These are phyloP conservation scores for Blastobotrys aristatus DNA, from an alignment of 1,139 yeast species.

Conservation along the genomic window DNA sequence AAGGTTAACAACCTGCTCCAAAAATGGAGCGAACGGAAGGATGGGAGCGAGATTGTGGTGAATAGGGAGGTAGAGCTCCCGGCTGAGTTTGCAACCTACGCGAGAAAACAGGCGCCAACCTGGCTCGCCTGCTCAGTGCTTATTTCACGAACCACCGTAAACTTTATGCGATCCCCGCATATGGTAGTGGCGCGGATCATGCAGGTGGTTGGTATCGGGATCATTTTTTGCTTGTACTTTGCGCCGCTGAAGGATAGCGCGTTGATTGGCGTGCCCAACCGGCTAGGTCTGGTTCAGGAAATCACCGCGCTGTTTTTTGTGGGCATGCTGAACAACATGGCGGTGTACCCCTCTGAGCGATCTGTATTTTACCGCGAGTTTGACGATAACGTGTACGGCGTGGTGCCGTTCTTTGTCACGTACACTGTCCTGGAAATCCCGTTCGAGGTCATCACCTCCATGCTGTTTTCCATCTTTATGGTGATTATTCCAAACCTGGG, in stretches of 20 bases:
- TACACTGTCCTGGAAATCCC: conserved; percentile 72
- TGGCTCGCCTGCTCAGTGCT: conserved; percentile 40
- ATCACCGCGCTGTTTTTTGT: conserved; percentile 66
- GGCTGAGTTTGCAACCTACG: conserved; percentile 20
- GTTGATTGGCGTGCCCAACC: conserved; percentile 52
- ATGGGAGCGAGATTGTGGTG: background rate
- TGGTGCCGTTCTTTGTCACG: conserved; percentile 57
- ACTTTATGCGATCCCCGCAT: conserved; percentile 56
- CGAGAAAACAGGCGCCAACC: conserved; percentile 33
- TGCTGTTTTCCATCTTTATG: conserved; percentile 55
- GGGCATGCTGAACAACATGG: conserved; percentile 72
- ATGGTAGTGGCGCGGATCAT: conserved; percentile 61
- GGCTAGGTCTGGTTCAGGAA: conserved; percentile 75
- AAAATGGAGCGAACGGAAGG: conserved; percentile 44
- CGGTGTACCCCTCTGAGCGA: conserved; percentile 70
- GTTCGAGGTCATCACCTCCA: conserved; percentile 56
- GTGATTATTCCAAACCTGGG: conserved; percentile 73
- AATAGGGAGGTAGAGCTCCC: conserved; percentile 10
- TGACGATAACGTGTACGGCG: conserved; percentile 67
- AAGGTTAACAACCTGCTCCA: conserved; percentile 45
- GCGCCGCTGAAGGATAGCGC: conserved; percentile 59
- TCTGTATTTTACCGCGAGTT: conserved; percentile 75
- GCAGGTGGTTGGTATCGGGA: conserved; percentile 60
- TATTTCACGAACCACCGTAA: conserved; percentile 44
- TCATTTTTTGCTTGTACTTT: conserved; percentile 63